These are phyloP conservation scores for Flaveria linearis DNA, from an alignment of 129 eudicot species.

Conservation along the genomic window DNA sequence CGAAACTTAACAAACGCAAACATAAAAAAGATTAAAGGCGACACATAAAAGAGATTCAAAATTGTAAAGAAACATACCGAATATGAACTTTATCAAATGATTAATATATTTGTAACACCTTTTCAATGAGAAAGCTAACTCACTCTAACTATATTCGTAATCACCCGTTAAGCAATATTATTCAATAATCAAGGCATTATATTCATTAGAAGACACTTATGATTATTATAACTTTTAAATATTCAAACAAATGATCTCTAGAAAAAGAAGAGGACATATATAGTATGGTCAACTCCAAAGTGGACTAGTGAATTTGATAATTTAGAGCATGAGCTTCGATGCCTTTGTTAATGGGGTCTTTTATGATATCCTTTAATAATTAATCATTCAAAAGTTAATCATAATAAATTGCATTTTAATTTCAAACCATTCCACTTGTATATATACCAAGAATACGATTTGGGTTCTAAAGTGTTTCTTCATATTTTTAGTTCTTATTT, in stretches of 20 bases:
- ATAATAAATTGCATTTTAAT: conserved; percentile 31
- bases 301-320: conserved; percentile 19
- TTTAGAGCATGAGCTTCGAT: conserved; percentile 24
- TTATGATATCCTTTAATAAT: conserved; percentile 21
- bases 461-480: conserved; percentile 22
- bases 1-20: background rate
- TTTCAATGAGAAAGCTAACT: background rate
- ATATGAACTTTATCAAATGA: background rate
- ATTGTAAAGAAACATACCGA: background rate
- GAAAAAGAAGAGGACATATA: conserved; percentile 15
- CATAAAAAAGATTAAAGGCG: background rate
- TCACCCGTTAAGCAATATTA: background rate
- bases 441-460: conserved; percentile 32
- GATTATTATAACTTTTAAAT: background rate
- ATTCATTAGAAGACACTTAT: background rate
- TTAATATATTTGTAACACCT: background rate
- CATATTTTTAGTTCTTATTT: background rate
- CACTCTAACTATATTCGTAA: background rate
- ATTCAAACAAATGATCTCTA: conserved; percentile 1
- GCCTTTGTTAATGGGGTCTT: conserved; percentile 38
- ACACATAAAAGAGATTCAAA: background rate
- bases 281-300: conserved; percentile 39
- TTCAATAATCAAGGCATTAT: background rate
- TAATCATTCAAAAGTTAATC: conserved; percentile 19
- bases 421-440: conserved; percentile 37